These are phyloP conservation scores for Acanthamoeba castellanii DNA, from an alignment of 208 protist species.

Conservation along the genomic window DNA sequence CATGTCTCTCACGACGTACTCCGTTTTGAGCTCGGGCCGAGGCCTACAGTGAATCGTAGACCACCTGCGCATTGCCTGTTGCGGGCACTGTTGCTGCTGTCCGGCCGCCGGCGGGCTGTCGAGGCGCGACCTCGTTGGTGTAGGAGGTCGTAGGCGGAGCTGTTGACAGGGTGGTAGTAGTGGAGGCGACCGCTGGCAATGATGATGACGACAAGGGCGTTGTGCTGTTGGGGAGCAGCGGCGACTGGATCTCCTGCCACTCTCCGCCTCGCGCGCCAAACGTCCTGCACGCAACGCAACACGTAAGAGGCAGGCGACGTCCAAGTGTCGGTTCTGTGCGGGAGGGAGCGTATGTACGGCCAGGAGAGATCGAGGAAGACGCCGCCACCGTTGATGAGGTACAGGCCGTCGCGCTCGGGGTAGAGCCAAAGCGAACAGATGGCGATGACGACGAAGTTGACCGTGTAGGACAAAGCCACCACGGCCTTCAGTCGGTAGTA, in stretches of 20 bases:
- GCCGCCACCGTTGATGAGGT: background rate
- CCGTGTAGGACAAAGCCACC: background rate
- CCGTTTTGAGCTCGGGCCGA: too few species aligned
- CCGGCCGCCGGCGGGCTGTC: too few species aligned
- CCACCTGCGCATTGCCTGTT: background rate
- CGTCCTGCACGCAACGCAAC: background rate
- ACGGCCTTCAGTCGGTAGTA: background rate
- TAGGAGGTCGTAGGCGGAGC: background rate
- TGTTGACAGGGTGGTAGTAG: background rate
- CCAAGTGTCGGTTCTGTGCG: too few species aligned
- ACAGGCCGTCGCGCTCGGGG: conserved; percentile 4
- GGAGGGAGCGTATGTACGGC: background rate
- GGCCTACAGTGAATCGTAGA: background rate
- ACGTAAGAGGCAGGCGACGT: too few species aligned
- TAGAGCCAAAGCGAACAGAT: conserved; percentile 4
- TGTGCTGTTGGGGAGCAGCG: background rate
- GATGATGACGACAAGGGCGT: background rate
- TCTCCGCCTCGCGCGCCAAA: background rate
- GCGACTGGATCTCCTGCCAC: background rate
- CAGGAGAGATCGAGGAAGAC: conserved; percentile 34
- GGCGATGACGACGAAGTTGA: background rate
- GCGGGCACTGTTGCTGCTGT: background rate
- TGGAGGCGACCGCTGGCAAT: too few species aligned
- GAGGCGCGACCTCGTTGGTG: background rate
- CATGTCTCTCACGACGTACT: too few species aligned